A percentile compares a stretch with the other conserved stretches of the same genome.
Conservation (phyloP, 352 stramenopile species). For the Phytophthora quininea region DNA sequence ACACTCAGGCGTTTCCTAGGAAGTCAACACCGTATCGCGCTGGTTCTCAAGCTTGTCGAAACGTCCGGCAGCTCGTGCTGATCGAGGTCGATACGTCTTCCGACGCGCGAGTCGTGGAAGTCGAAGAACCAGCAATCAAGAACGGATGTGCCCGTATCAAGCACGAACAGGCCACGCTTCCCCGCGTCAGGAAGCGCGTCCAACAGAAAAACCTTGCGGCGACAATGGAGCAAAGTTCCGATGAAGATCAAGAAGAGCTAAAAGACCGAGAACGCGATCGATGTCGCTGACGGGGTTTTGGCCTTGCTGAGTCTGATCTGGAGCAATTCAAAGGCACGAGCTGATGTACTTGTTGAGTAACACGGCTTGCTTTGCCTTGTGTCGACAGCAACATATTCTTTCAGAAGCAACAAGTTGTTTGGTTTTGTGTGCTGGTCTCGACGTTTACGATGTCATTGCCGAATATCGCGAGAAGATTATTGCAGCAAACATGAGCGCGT, state of each 20-base stretch:
- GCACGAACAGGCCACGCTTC: no score
- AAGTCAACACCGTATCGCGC: not conserved
- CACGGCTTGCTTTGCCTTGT: no score
- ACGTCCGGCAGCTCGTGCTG: not conserved
- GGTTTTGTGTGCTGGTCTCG: no score
- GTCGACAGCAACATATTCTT: no score
- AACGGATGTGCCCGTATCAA: no score
- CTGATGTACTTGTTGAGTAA: no score
- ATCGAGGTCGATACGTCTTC: not conserved
- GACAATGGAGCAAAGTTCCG: not conserved
- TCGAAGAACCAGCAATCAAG: not conserved
- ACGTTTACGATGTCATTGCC: no score
- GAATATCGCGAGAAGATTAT: constrained; percentile 63
- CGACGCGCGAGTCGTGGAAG: not conserved
- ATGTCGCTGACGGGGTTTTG: not conserved
- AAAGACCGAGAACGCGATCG: not conserved
- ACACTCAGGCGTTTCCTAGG: not conserved
- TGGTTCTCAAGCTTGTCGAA: not conserved
- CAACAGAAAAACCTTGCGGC: not conserved
- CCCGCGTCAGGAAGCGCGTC: not conserved
- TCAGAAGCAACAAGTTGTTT: no score
- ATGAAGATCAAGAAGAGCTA: not conserved
- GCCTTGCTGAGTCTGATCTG: not conserved
- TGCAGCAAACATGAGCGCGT: constrained; percentile 93
- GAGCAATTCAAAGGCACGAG: no score